phyloP scores from a whole-genome alignment of 257 asterid species.

The Anisodus tanguticus region DNA sequence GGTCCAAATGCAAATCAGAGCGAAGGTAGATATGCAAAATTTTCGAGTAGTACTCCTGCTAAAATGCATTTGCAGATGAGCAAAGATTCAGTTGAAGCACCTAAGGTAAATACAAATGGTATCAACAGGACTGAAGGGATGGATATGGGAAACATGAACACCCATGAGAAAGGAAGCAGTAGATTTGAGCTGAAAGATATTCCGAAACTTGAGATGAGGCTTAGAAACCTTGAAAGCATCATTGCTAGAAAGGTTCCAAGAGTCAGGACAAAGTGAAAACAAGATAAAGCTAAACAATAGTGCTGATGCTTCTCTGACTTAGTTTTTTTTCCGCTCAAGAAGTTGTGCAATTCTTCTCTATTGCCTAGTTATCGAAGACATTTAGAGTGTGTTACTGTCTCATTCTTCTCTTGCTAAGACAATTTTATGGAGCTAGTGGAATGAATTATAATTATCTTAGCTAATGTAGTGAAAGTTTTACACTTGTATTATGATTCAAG shows the following conservation, averaged over 20 bases:
- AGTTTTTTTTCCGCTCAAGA: neutral
- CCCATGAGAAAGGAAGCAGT: neutral
- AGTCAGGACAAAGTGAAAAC: neutral
- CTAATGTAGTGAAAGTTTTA: neutral
- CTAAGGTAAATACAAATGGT: neutral
- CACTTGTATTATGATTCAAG: neutral
- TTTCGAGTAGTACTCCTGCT: neutral
- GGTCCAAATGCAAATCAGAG: neutral
- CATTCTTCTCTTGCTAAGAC: neutral
- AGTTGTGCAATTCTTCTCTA: neutral
- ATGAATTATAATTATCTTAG: neutral
- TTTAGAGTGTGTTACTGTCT: neutral
- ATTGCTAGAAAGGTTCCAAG: neutral
- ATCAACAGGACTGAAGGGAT: neutral
- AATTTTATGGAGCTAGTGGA: neutral
- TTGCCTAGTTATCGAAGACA: neutral
- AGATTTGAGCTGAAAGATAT: neutral
- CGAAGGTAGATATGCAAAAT: neutral
- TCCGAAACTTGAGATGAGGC: constrained; percentile 24
- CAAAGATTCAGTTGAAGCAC: neutral
- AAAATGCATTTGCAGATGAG: neutral
- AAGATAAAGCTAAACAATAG: neutral
- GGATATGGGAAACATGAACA: neutral
- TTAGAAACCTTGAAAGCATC: constrained; percentile 21
- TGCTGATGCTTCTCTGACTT: neutral